Conservation (phyloP, 2,329 filamentous ascomycete genomes). For the Rhinocladiella similis region DNA sequence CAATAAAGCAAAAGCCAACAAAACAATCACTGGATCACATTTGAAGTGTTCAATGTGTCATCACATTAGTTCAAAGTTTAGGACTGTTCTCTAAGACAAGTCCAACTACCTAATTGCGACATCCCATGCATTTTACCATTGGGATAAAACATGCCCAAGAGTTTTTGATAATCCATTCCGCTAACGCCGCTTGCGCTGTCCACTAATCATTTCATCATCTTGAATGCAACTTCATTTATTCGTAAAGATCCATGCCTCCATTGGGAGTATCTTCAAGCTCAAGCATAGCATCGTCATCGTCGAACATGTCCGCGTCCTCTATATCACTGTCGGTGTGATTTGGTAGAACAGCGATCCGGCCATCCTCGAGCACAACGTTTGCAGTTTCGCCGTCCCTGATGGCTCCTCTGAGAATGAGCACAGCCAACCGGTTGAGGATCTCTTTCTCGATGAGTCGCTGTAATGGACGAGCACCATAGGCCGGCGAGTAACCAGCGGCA, state of each 20-base stretch:
- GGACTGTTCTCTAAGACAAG: not conserved
- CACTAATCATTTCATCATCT: not conserved
- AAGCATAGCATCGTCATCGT: slow-evolving; percentile 72
- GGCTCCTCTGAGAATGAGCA: slow-evolving; percentile 82
- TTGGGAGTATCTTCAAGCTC: slow-evolving; percentile 60
- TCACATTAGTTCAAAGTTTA: not conserved
- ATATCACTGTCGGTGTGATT: slow-evolving; percentile 73
- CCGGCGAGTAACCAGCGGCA: slow-evolving; percentile 87
- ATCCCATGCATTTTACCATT: not conserved
- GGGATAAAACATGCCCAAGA: not conserved
- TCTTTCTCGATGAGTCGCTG: slow-evolving; percentile 93
- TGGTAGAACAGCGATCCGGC: slow-evolving; percentile 68
- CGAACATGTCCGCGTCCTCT: slow-evolving; percentile 69
- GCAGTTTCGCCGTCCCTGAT: slow-evolving; percentile 85
- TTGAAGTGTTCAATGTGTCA: not conserved
- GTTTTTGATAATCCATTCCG: not conserved
- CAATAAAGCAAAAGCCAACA: too few species aligned
- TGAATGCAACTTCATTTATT: slow-evolving; percentile 36
- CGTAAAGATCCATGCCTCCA: slow-evolving; percentile 63
- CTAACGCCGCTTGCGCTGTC: slow-evolving; percentile 1
- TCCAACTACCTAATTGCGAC: not conserved
- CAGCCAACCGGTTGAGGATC: slow-evolving; percentile 88
- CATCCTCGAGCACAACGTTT: slow-evolving; percentile 73
- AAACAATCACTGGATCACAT: too few species aligned
- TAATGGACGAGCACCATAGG: slow-evolving; percentile 88